Evolutionary conservation across 768 basidiomycete genomes (phyloP), one percentile per base, ranked within the genome.

Genomic region (Pulveroboletus sp.): DNA sequence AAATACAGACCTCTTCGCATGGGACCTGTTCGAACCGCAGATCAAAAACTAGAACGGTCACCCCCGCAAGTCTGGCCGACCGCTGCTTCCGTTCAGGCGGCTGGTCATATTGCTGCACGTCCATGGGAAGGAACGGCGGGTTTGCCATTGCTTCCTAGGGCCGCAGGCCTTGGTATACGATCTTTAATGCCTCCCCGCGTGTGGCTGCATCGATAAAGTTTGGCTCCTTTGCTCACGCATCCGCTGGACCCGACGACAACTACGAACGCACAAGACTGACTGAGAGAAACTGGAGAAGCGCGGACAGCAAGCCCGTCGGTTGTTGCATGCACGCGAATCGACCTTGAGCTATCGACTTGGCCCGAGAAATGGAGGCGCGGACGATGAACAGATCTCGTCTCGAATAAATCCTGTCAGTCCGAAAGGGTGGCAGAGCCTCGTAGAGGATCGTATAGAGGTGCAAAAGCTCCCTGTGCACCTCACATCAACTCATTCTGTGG

Each of bases 371-470:
- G 57, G 60, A 21, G 46, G 43, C 8, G 18, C 30, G 8, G 26
- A 38, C 4, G 30, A 41, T 26, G 43, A 36, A 36, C 33, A 39
- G 21, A 15, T 37, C 15, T 53, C 49, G 27, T 63, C 63, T 26
- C 71, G 71, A 41, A 60, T 73, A 11, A 86, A 82, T 49, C 83
- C 89, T 13, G 75, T 78, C 17, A 79, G 71, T 38, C 53, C 90
- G 58, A 86, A 82, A 63, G 89, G 89, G 0, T 91, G 89, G 86
- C 74, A 77, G 13, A 78, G 76, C 49, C 69, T 92, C 45, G 76
- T 87, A 11, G 89, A 93, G 60, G 89, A 90, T 57, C 76, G 76
- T 47, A 90, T 93, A 60, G 84, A 93, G 77, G 89, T 84, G 51
- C 11, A 38, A 35, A 70, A 43, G 17, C n/a, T 17, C 39, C 49